Evolutionary conservation across 2,329 filamentous ascomycete genomes (phyloP), one percentile per base, ranked within the genome.

Genomic region (Nemania sp.): DNA sequence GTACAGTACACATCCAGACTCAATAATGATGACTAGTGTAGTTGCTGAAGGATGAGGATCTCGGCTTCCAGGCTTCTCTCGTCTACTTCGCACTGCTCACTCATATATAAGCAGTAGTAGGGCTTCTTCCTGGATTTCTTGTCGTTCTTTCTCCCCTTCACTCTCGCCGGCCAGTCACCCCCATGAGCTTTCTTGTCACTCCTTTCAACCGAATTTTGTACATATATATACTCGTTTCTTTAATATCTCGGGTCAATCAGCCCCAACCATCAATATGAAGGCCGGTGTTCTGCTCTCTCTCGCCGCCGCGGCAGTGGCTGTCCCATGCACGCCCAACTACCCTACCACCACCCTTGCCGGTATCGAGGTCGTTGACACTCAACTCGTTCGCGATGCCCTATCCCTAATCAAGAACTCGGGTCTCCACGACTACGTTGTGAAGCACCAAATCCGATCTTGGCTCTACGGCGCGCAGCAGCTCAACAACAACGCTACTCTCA

Each of bases 391-490:
- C 30, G 56, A 59, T 39, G 56, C 56, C 22, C 37, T 51, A 12
- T 39, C 41, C 6, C 31, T 59, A 17, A 59, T 59, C 47, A 50
- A 49, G 31, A 53, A 50, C 47, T 55, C 54, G 22, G 48, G 49
- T 17, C 24, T 49, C 9, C n/a, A 59, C 9, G 45, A 48, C 39
- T 59, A 59, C 49, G 47, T 53, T 17, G 45, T 56, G 22, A 56
- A 57, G 37, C 56, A 59, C 39, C 53, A 57, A 47, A 59, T 59
- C 45, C 53, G 56, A 5, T 59, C 56, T 11, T 59, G 56, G 56
- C 56, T 59, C n/a, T 59, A 45, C 37, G 56, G 56, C 19, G 56
- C 50, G 15, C 53, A 56, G 42, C 44, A 53, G 46, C 45, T 57
- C 33, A 59, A 59, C 56, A 50, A 56, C 24, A 59, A 59, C 28